These are phyloP conservation scores for Chalciporus sp. DNA, from an alignment of 1,284 basidiomycete species.

Conservation along the genomic window DNA sequence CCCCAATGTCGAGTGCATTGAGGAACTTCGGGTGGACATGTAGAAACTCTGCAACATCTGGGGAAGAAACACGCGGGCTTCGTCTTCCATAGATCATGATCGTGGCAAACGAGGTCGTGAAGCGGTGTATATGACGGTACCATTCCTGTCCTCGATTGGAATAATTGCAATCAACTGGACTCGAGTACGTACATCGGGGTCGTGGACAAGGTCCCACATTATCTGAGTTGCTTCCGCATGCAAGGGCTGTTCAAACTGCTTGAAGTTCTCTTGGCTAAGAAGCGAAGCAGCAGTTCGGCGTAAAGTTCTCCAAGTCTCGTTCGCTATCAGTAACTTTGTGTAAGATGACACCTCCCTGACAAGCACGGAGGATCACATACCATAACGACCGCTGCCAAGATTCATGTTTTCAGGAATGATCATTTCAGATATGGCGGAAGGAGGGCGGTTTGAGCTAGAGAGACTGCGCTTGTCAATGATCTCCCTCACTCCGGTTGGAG, in stretches of 20 bases:
- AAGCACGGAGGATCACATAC: constrained; percentile 7
- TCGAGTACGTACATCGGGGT: background rate
- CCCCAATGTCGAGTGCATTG: constrained; percentile 20
- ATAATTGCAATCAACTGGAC: background rate
- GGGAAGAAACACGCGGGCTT: constrained; percentile 10
- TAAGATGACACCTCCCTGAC: background rate
- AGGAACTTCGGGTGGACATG: constrained; percentile 17
- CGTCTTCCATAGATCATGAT: constrained; percentile 20
- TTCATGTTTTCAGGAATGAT: constrained; percentile 21
- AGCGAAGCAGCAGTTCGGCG: background rate
- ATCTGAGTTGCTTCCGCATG: constrained; percentile 5
- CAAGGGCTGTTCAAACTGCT: background rate
- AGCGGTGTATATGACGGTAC: background rate
- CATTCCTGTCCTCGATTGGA: background rate
- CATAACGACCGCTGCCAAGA: constrained; percentile 18
- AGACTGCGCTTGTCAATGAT: constrained; percentile 31
- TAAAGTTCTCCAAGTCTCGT: background rate
- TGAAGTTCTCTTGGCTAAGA: constrained; percentile 4
- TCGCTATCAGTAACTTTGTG: background rate
- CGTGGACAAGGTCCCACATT: background rate
- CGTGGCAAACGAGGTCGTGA: background rate
- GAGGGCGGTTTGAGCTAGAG: constrained; percentile 25
- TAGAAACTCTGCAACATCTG: constrained; percentile 10
- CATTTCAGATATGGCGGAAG: constrained; percentile 22
- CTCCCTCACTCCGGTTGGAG: constrained; percentile 22